Conservation (phyloP, 495 filamentous ascomycete species). For the Neurospora africana region DNA sequence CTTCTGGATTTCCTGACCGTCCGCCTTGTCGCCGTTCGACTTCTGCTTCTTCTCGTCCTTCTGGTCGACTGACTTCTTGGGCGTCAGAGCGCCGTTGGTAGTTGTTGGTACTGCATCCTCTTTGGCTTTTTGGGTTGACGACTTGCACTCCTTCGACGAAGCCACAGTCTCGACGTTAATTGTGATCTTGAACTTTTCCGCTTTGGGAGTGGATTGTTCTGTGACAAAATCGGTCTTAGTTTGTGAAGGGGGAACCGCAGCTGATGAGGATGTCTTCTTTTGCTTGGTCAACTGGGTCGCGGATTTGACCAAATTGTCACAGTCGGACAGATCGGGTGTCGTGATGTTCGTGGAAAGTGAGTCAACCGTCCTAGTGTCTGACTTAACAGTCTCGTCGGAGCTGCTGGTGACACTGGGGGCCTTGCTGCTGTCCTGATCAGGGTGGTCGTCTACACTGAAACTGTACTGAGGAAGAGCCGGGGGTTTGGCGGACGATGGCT, state of each 20-base stretch:
- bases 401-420: background rate
- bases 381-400: constrained; percentile 2
- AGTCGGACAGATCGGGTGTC: background rate
- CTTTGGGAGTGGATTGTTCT: background rate
- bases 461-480: background rate
- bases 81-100: background rate
- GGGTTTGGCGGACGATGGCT: background rate
- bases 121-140: background rate
- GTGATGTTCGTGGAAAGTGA: constrained; percentile 1
- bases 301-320: background rate
- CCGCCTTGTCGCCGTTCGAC: background rate
- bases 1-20: background rate
- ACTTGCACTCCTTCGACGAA: background rate
- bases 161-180: background rate
- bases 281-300: background rate
- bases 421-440: background rate
- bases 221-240: background rate
- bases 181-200: background rate
- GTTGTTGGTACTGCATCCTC: background rate
- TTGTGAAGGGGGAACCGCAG: background rate
- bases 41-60: background rate
- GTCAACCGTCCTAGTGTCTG: background rate
- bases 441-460: background rate
- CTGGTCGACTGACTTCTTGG: background rate
- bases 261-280: background rate